A percentile compares a stretch with the other conserved stretches of the same genome.
phyloP scores from a whole-genome alignment of 2,329 filamentous ascomycete genomes.

The Teratosphaeria viscida region DNA sequence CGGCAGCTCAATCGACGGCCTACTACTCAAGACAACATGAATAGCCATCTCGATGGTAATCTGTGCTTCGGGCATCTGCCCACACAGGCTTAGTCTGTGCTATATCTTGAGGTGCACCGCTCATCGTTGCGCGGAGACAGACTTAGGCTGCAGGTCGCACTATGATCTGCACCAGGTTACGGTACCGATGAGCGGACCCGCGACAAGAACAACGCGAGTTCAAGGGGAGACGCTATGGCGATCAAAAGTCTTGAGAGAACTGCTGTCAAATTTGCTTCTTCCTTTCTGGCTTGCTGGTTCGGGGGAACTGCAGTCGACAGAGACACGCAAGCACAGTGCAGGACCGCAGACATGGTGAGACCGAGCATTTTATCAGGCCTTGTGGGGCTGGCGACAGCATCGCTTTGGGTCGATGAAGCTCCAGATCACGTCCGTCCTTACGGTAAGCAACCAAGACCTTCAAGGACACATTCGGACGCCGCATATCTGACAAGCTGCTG shows the following conservation, averaged over 20 bases:
- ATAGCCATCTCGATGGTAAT: background rate
- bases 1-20: background rate
- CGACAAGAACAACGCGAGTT: background rate
- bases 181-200: background rate
- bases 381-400: background rate
- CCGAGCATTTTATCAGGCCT: background rate
- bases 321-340: background rate
- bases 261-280: background rate
- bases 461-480: background rate
- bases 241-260: background rate
- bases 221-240: background rate
- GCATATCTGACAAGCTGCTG: background rate
- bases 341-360: background rate
- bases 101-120: background rate
- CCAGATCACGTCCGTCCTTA: background rate
- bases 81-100: background rate
- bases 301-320: background rate
- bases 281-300: background rate
- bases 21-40: background rate
- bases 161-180: background rate
- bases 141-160: background rate
- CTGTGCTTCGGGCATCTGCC: background rate
- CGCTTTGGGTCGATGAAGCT: background rate
- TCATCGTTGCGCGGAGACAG: background rate
- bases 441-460: background rate